Base-by-base conservation (phyloP, 345 rosid genomes). In the Gynandropsis gynandra region DNA sequence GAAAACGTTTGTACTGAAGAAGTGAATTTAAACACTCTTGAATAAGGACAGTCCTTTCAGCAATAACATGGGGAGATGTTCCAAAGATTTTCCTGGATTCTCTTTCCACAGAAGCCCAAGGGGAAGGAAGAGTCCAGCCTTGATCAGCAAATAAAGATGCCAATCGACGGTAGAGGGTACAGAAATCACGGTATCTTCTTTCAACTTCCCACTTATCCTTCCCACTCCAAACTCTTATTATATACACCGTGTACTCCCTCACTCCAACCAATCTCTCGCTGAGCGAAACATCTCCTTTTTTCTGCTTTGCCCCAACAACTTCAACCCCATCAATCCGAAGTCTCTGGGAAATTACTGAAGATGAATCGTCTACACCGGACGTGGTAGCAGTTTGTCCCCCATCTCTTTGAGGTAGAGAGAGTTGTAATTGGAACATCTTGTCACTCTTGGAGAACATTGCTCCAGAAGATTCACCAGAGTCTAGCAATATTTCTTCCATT, bases 191-290 rank as follows among this genome's bases (percentile, higher is more conserved):
- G 60, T 88, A 92, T 74, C 99, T 79, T 63, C 85, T 79, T 68
- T 88, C 95, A 52, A 92, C 79, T 64, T 83, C 94, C 97, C 99
- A 92, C 34, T 75, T 75, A 63, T 83, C 80, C 41, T 73, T 61
- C 60, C 92, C 89, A 45, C 88, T 72, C 87, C 85, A 74, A 60
- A 87, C 89, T 61, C 67, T 81, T 68, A 92, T 78, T 67, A 54
- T 59, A 70, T 92, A 88, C 13, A 85, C 85, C 16, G 95, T 88
- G 61, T 81, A 92, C 70, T 85, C 90, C 76, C 76, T 88, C 44
- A 92, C 95, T 13, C 99, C 97, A 70, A 92, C 95, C 62, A 92
- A 76, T 62, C 94, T 88, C 72, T 92, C 99, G 62, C 94, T 78
- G 40, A 92, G 59, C 1, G 97, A 92, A 52, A 92, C 90, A 56